A percentile compares a stretch with the other conserved stretches of the same genome.
Conservation (phyloP, 2,329 filamentous ascomycete genomes). For the Rhytidhysteron rufulum region DNA sequence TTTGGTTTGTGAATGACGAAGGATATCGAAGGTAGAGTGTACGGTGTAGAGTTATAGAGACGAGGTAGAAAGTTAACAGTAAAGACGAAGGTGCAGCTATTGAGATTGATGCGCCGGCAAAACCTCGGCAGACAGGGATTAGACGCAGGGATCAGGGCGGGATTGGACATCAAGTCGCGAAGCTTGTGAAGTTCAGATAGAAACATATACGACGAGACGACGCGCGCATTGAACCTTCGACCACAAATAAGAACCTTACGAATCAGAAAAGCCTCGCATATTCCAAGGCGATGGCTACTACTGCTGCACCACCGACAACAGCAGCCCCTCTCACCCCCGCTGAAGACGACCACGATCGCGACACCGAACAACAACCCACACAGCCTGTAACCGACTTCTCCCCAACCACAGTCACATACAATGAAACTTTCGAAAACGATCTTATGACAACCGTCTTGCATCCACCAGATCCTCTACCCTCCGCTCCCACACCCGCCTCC, state of each 20-base stretch:
- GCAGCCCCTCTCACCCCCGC: slow-evolving; percentile 30
- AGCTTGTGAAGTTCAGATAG: no score
- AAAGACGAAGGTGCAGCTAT: background rate
- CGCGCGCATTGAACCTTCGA: no score
- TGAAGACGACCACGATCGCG: slow-evolving; percentile 19
- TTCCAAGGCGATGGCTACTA: slow-evolving; percentile 2
- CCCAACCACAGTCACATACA: slow-evolving; percentile 42
- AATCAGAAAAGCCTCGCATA: no score
- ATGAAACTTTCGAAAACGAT: slow-evolving; percentile 42
- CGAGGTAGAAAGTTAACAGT: background rate
- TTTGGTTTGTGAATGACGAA: slow-evolving; percentile 5
- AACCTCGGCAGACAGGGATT: no score
- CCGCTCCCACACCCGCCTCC: slow-evolving; percentile 20
- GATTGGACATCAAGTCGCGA: no score
- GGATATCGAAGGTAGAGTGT: slow-evolving; percentile 1
- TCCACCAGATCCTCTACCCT: slow-evolving; percentile 19
- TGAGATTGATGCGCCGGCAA: no score
- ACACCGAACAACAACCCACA: slow-evolving; percentile 20
- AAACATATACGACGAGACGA: no score
- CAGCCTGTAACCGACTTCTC: slow-evolving; percentile 38
- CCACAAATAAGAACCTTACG: slow-evolving; percentile 7
- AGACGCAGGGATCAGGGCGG: no score
- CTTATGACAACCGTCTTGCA: slow-evolving; percentile 39
- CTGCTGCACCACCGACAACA: slow-evolving; percentile 13
- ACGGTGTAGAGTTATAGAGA: no score